phyloP scores from a whole-genome alignment of 495 filamentous ascomycete genomes.

The Neurospora sp. region DNA sequence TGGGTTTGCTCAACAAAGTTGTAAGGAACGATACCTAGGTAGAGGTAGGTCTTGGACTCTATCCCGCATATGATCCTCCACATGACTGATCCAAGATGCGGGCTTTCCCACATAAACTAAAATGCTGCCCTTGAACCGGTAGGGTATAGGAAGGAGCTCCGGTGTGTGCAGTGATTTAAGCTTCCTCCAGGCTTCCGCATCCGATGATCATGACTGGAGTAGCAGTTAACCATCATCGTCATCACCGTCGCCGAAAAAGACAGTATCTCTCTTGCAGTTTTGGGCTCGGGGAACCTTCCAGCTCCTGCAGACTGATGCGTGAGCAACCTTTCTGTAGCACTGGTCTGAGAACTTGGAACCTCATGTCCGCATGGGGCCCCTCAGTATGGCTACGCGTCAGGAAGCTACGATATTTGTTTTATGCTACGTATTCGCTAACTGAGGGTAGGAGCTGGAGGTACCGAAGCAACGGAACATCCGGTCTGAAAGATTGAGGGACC shows the following conservation, averaged over 20 bases:
- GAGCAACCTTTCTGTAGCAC: background rate
- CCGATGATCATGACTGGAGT: background rate
- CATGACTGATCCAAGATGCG: background rate
- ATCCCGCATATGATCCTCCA: background rate
- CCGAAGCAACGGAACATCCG: background rate
- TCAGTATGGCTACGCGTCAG: background rate
- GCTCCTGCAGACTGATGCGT: background rate
- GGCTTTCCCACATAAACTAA: background rate
- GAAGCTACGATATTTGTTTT: background rate
- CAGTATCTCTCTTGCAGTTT: background rate
- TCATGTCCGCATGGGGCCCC: background rate
- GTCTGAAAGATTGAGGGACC: background rate
- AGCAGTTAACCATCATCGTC: background rate
- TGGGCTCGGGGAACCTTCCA: background rate
- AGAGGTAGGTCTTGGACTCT: background rate
- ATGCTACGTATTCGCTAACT: background rate
- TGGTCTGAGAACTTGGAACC: background rate
- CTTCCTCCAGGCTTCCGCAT: background rate
- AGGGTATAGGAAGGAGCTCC: background rate
- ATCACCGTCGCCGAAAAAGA: background rate
- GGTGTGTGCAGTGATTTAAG: background rate
- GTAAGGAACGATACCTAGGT: background rate
- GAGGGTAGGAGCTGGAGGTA: background rate
- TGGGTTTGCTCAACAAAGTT: background rate
- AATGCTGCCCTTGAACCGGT: background rate